Evolutionary conservation across 1,284 basidiomycete genomes (phyloP), one percentile per base, ranked within the genome.

Genomic region (Hymenochaete sp.): DNA sequence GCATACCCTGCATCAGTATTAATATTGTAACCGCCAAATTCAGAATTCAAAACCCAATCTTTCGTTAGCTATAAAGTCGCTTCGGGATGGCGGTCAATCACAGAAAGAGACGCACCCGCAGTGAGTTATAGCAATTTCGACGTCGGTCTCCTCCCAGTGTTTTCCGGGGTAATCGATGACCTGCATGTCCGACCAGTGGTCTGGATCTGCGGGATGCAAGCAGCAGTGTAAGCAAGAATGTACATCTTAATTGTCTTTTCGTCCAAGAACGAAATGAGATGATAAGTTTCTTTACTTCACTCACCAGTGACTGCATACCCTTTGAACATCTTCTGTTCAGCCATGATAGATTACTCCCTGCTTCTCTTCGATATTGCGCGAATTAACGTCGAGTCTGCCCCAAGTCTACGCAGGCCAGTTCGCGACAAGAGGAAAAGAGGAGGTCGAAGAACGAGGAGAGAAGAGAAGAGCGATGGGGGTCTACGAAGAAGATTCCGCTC

Each of bases 161-260:
- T 67, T 68, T 11, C 64, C 62, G 36, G 65, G 42, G 43, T 62
- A 65, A 22, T 66, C 61, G 32, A 68, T 65, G 24, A 74, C 55
- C 40, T 68, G 55, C 44, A 72, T 65, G 31, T 72, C 55, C 39
- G 61, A 61, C 67, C 68, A 70, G 6, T 64, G 58, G 31, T 62
- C 55, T 3, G 53, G 16, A 19, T 48, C 47, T 48, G 33, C 2
- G 25, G 33, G 10, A 19, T 5, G n/a, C n/a, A n/a, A 13, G n/a
- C 18, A 2, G 35, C 11, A 25, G 8, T 7, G 27, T 16, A 31
- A 13, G 18, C n/a, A 6, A 16, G 25, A 11, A 29, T 8, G 28
- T n/a, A 29, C 21, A 26, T 32, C n/a, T 5, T 14, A 9, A 13
- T 24, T 4, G 25, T 14, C 26, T 21, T 8, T 18, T 32, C 1